Base-by-base conservation (phyloP, 495 filamentous ascomycete species). In the Lophiostoma macrostomum region DNA sequence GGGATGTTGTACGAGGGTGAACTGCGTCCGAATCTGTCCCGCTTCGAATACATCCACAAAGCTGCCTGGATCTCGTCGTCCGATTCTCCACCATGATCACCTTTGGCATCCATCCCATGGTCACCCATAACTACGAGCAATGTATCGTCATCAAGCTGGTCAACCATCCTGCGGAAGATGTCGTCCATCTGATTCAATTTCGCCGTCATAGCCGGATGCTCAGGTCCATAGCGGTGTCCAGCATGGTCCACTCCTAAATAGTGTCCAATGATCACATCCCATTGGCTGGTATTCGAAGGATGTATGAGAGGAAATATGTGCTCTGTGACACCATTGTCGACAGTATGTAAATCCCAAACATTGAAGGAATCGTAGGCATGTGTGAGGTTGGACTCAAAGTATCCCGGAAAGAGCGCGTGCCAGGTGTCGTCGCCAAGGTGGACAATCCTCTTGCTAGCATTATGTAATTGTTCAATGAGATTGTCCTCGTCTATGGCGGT, bases 401-500 rank as follows among this genome's bases (percentile, higher is more conserved):
- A 88, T 6, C 80, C 88, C 0, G 94, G 94, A 63, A 96, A 98
- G 31, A 98, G 71, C 30, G 87, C 73, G 50, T 88, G 86, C 93
- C 93, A 98, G 6, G 93, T 98, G 69, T 98, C 91, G 64, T 98
- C 93, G 10, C 93, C 93, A 32, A 97, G 76, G 62, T 97, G 95
- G 22, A 90, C 94, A 40, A 97, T 77, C 53, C 77, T 85, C 74
- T 89, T 94, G 10, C 89, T 90, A 12, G 84, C 83, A 42, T 81
- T 74, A 50, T 80, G 82, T 58, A 96, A 67, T 66, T 97, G 93
- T 61, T 83, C 84, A 23, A 98, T 75, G 34, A 98, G 63, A 59
- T 97, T 98, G 66, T 98, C 93, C 71, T 98, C 93, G 45, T 96
- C 90, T 63, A 98, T 96, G n/a, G 90, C 87, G 14, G 87, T 94